Evolutionary conservation across 306 rosid species (phyloP).

Genomic region (Lagenaria siceraria): DNA sequence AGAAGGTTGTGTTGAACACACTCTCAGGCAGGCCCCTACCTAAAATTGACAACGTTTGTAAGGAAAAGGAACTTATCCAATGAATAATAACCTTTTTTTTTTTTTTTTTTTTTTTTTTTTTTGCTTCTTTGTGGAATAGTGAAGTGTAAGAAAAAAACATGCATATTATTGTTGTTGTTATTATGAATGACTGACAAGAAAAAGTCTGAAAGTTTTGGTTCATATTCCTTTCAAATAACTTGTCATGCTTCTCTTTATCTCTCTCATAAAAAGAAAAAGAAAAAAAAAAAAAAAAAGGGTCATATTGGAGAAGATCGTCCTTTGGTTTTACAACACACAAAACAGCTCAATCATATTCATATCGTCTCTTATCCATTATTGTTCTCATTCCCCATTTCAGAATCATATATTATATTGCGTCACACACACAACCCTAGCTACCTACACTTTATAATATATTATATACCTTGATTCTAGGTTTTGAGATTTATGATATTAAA

Average conservation of each 20-base stretch:
- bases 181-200: neutral
- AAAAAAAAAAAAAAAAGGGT: neutral
- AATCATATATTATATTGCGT: neutral
- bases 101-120: too few relatives aligned
- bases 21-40: conserved; percentile 1
- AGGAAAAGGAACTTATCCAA: neutral
- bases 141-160: neutral
- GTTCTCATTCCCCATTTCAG: neutral
- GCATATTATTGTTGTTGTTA: neutral
- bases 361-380: neutral
- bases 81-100: neutral
- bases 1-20: neutral
- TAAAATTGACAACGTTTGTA: neutral
- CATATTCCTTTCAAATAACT: neutral
- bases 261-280: neutral
- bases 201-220: neutral
- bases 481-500: neutral
- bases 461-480: neutral
- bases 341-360: neutral
- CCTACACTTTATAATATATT: neutral
- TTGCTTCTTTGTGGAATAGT: neutral
- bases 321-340: neutral
- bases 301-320: neutral
- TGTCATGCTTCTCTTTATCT: neutral
- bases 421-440: neutral